phyloP scores from a whole-genome alignment of 1,139 yeast species.

The Wickerhamiella infanticola region DNA sequence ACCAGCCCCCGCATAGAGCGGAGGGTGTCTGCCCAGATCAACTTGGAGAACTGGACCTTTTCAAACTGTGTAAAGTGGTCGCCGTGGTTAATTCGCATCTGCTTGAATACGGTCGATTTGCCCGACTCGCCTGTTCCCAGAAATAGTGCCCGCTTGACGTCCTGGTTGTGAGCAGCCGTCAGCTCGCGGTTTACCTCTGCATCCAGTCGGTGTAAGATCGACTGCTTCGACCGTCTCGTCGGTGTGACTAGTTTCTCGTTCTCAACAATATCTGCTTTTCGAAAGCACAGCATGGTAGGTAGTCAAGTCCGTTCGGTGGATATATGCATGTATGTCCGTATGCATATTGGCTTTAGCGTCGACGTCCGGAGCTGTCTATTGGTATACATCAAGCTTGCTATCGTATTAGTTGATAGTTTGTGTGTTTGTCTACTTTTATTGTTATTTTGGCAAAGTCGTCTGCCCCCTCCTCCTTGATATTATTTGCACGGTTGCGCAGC shows the following conservation, averaged over 20 bases:
- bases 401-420: too few relatives aligned
- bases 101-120: slow-evolving; percentile 89
- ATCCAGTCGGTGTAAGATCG: slow-evolving; percentile 6
- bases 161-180: not conserved
- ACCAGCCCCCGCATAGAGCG: slow-evolving; percentile 77
- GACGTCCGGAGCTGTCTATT: too few relatives aligned
- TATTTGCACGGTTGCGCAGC: too few relatives aligned
- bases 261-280: not conserved
- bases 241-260: not conserved
- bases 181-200: slow-evolving; percentile 7
- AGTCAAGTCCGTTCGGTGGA: too few relatives aligned
- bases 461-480: too few relatives aligned
- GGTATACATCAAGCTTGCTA: too few relatives aligned
- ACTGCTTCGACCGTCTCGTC: not conserved
- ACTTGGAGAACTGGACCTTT: slow-evolving; percentile 63
- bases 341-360: too few relatives aligned
- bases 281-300: not conserved
- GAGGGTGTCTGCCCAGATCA: slow-evolving; percentile 89
- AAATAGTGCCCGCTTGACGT: slow-evolving; percentile 37
- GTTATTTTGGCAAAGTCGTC: too few relatives aligned
- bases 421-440: too few relatives aligned
- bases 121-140: slow-evolving; percentile 96
- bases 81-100: slow-evolving; percentile 71
- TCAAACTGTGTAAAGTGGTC: slow-evolving; percentile 75
- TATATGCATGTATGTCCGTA: too few relatives aligned